Evolutionary conservation across 2,329 filamentous ascomycete species (phyloP).

Genomic region (Phyllosticta citriasiana): DNA sequence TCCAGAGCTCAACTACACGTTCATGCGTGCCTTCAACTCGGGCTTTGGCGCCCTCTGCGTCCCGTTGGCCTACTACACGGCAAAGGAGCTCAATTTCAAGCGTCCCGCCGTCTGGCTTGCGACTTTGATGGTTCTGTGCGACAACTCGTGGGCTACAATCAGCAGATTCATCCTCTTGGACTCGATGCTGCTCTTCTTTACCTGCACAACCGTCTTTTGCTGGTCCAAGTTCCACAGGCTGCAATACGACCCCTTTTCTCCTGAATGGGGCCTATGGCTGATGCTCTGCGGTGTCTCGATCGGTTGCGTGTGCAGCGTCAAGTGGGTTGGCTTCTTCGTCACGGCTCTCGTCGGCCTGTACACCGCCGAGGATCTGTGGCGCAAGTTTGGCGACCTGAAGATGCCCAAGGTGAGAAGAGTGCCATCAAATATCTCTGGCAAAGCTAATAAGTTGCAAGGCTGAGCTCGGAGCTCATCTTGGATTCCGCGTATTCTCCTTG

Average conservation of each 20-base stretch:
- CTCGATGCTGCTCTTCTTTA: constrained; percentile 97
- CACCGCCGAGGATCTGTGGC: constrained; percentile 94
- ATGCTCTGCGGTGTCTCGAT: constrained; percentile 90
- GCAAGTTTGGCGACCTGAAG: constrained; percentile 88
- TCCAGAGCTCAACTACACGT: constrained; percentile 87
- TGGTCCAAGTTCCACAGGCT: constrained; percentile 95
- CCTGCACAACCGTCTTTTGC: constrained; percentile 93
- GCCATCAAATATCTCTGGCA: neutral
- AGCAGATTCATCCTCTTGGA: constrained; percentile 96
- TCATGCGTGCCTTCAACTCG: constrained; percentile 97
- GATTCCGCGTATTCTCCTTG: constrained; percentile 70
- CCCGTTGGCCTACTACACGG: constrained; percentile 90
- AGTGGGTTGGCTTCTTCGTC: constrained; percentile 93
- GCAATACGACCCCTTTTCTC: constrained; percentile 74
- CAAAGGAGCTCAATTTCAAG: constrained; percentile 78
- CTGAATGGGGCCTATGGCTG: constrained; percentile 91
- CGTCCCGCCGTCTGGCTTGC: constrained; percentile 88
- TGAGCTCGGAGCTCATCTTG: constrained; percentile 65
- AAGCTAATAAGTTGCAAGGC: constrained; percentile 32
- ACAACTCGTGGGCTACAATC: constrained; percentile 99
- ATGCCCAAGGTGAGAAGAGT: constrained; percentile 62
- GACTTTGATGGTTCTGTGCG: constrained; percentile 92
- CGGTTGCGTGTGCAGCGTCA: constrained; percentile 96
- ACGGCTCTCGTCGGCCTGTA: constrained; percentile 93
- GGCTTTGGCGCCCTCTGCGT: constrained; percentile 88